phyloP scores from a whole-genome alignment of 2,329 filamentous ascomycete genomes.

The Chaetomium strumarium region DNA sequence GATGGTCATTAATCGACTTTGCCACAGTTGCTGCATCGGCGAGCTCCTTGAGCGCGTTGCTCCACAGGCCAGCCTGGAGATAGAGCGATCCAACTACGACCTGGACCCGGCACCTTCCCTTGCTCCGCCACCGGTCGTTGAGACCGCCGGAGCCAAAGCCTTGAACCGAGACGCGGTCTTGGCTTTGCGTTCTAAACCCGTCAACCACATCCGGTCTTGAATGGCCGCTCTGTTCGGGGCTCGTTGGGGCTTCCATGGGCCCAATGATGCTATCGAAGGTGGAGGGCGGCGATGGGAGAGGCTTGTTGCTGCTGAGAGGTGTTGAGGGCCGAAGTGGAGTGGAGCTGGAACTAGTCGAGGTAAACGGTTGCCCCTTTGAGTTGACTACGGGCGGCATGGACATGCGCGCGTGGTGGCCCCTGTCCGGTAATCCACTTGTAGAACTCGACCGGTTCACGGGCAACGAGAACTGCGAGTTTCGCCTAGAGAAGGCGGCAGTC shows the following conservation, averaged over 20 bases:
- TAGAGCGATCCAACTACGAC: slow-evolving; percentile 81
- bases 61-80: slow-evolving; percentile 84
- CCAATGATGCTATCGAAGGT: slow-evolving; percentile 43
- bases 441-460: slow-evolving; percentile 49
- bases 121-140: slow-evolving; percentile 71
- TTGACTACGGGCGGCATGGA: slow-evolving; percentile 70
- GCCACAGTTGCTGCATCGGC: slow-evolving; percentile 72
- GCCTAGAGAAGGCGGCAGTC: slow-evolving; percentile 36
- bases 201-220: slow-evolving; percentile 37
- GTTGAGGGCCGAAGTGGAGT: slow-evolving; percentile 47
- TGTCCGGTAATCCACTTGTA: slow-evolving; percentile 49
- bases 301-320: slow-evolving; percentile 38
- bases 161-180: slow-evolving; percentile 56
- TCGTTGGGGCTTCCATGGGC: slow-evolving; percentile 31
- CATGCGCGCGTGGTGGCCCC: slow-evolving; percentile 62
- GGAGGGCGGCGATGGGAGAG: slow-evolving; percentile 40
- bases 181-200: slow-evolving; percentile 44
- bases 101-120: slow-evolving; percentile 71
- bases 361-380: slow-evolving; percentile 40
- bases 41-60: slow-evolving; percentile 78
- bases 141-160: slow-evolving; percentile 68
- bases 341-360: slow-evolving; percentile 41
- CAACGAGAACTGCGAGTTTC: slow-evolving; percentile 51
- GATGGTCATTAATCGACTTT: slow-evolving; percentile 75
- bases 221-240: slow-evolving; percentile 35